Percentiles rank a stretch among this genome's conserved stretches.
Conservation (phyloP, 441 rosid species). For the Mallotus japonicus region DNA sequence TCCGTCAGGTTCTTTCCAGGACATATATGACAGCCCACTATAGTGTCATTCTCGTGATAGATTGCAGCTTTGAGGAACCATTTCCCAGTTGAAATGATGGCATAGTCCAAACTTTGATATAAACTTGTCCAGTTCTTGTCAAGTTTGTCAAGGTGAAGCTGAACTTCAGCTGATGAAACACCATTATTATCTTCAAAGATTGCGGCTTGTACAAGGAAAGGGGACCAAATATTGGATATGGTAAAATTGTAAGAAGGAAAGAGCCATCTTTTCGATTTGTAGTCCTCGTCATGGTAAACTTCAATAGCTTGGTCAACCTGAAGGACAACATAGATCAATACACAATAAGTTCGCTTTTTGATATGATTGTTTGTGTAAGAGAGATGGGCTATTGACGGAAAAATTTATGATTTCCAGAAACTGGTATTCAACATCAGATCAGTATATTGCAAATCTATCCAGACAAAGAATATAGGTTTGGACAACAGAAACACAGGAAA, state of each 20-base stretch:
- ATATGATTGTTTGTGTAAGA: too few species aligned
- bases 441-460: background rate
- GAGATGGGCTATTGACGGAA: too few species aligned
- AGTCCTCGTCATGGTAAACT: conserved; percentile 74
- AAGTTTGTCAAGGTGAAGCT: conserved; percentile 75
- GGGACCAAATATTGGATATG: conserved; percentile 79
- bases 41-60: conserved; percentile 66
- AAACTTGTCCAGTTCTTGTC: conserved; percentile 67
- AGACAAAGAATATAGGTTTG: background rate
- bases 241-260: conserved; percentile 69
- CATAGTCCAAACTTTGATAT: conserved; percentile 56
- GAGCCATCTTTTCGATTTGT: conserved; percentile 69
- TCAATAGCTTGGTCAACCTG: conserved; percentile 79
- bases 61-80: conserved; percentile 88
- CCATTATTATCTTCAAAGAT: conserved; percentile 86
- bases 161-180: conserved; percentile 65
- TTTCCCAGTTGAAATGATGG: conserved; percentile 79
- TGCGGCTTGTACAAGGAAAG: conserved; percentile 80
- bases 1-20: conserved; percentile 56
- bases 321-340: conserved; percentile 9
- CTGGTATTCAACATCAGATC: background rate
- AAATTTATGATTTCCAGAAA: background rate
- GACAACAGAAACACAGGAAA: background rate
- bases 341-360: background rate
- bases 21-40: conserved; percentile 77